These are phyloP conservation scores for Alliaria petiolata DNA, from an alignment of 345 rosid genomes.

Conservation along the genomic window DNA sequence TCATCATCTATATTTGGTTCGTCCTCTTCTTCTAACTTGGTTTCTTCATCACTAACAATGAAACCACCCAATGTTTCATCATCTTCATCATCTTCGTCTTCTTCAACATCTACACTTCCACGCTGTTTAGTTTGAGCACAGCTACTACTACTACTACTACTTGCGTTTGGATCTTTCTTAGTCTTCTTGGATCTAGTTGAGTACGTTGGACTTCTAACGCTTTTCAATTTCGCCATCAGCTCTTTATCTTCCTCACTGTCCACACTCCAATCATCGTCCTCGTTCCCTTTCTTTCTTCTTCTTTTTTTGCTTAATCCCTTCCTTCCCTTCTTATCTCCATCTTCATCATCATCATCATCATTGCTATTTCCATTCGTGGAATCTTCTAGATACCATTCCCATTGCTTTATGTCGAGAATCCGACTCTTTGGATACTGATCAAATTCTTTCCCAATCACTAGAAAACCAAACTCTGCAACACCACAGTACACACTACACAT, in stretches of 20 bases:
- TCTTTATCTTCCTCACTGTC: constrained; percentile 61
- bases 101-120: constrained; percentile 24
- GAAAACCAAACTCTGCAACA: constrained; percentile 78
- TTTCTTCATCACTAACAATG: constrained; percentile 56
- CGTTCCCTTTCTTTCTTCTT: constrained; percentile 36
- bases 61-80: constrained; percentile 74
- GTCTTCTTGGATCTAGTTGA: constrained; percentile 53
- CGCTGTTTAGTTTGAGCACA: constrained; percentile 5
- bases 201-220: constrained; percentile 32
- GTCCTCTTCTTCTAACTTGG: constrained; percentile 33
- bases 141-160: background rate
- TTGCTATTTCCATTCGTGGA: constrained; percentile 27
- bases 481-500: background rate
- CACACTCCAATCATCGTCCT: constrained; percentile 59
- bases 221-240: constrained; percentile 28
- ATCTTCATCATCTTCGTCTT: constrained; percentile 24
- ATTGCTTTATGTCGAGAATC: constrained; percentile 37
- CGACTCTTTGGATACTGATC: constrained; percentile 54
- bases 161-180: constrained; percentile 15
- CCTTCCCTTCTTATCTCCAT: constrained; percentile 18
- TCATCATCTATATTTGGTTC: constrained; percentile 39
- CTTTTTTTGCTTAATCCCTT: constrained; percentile 39
- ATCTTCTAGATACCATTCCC: constrained; percentile 89
- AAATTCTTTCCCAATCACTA: constrained; percentile 70
- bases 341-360: constrained; percentile 49